phyloP scores from a whole-genome alignment of 257 asterid species.

The Lantana camara region DNA sequence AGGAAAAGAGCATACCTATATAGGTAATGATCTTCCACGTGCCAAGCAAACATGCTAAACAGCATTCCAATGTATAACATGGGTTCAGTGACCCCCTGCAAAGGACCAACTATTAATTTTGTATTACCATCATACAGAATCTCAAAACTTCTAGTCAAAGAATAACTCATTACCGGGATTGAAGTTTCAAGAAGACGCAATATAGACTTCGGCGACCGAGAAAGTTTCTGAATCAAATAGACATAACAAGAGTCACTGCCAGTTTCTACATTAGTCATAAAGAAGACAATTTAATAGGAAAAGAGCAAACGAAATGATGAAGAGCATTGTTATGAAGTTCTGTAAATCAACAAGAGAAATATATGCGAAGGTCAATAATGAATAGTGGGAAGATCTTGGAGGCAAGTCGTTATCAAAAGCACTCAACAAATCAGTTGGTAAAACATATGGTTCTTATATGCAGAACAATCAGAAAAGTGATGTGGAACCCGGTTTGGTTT shows the following conservation, averaged over 20 bases:
- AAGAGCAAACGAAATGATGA: background rate
- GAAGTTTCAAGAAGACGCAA: conserved; percentile 88
- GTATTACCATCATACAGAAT: background rate
- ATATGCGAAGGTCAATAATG: conserved; percentile 6
- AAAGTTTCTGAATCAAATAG: conserved; percentile 67
- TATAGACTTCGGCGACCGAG: conserved; percentile 81
- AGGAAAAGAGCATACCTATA: conserved; percentile 57
- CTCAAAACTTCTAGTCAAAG: background rate
- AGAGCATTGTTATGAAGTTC: conserved; percentile 21
- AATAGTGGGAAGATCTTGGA: background rate
- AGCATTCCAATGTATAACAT: conserved; percentile 99
- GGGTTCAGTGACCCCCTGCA: conserved; percentile 98
- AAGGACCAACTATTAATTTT: conserved; percentile 29
- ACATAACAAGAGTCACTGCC: conserved; percentile 19
- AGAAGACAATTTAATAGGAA: background rate
- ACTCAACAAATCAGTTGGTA: background rate
- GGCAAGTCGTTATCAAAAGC: conserved; percentile 5
- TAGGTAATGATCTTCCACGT: conserved; percentile 97
- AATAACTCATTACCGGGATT: conserved; percentile 66
- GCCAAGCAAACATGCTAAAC: conserved; percentile 99
- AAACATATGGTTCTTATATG: background rate
- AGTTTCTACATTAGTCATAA: background rate
- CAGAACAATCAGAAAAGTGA: conserved; percentile 6
- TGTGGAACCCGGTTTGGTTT: background rate
- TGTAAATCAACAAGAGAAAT: conserved; percentile 11